Evolutionary conservation across 1,284 basidiomycete genomes (phyloP).

Genomic region (Rhodotorula sp.): DNA sequence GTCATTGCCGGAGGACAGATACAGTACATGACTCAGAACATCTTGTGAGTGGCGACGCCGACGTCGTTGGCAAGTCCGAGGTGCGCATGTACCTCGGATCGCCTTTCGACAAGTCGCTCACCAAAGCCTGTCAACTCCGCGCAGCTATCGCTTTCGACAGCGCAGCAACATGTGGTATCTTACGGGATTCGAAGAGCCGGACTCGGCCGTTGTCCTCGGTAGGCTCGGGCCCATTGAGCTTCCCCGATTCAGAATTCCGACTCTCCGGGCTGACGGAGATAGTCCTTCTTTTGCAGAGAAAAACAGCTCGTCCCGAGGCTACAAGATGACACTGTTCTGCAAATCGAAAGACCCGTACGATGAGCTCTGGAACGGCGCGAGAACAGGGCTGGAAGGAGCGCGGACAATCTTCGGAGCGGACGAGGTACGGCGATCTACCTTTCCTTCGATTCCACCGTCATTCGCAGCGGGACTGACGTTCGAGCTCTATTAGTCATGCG

Average conservation of each 20-base stretch:
- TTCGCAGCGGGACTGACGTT: background rate
- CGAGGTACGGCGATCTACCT: constrained; percentile 54
- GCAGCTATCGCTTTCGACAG: constrained; percentile 91
- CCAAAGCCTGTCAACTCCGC: background rate
- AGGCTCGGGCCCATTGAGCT: constrained; percentile 36
- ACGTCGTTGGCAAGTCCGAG: background rate
- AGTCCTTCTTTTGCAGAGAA: no score
- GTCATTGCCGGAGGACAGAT: constrained; percentile 76
- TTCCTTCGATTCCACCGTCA: no score
- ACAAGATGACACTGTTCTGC: constrained; percentile 86
- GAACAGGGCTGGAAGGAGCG: constrained; percentile 61
- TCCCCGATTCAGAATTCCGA: background rate
- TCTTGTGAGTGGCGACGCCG: constrained; percentile 54
- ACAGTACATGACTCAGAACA: constrained; percentile 78
- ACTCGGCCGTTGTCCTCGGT: constrained; percentile 82
- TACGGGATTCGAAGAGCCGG: constrained; percentile 91
- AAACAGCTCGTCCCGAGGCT: constrained; percentile 60
- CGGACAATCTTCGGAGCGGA: constrained; percentile 70
- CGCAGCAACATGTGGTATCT: constrained; percentile 59
- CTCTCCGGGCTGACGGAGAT: no score
- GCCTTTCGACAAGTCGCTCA: no score
- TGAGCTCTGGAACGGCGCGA: constrained; percentile 90
- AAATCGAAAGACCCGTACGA: constrained; percentile 69
- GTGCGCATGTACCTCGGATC: constrained; percentile 10
- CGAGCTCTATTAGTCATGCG: constrained; percentile 45